Base-by-base conservation (phyloP, 2,329 filamentous ascomycete genomes). In the Cladosporium sp. region DNA sequence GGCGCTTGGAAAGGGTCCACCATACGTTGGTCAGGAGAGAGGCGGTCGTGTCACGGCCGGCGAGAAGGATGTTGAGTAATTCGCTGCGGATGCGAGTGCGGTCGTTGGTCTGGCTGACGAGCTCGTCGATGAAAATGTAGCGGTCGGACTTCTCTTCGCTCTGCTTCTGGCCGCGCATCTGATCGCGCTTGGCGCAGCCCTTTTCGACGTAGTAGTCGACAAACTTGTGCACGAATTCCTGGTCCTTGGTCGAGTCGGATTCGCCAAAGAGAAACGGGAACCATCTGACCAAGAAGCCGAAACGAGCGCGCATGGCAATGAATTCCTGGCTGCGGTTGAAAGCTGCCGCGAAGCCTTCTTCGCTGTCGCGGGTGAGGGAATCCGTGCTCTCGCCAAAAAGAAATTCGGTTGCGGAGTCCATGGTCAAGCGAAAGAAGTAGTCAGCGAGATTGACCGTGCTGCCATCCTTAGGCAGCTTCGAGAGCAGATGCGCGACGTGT, bases 321-420 rank as follows among this genome's bases (percentile, higher is more conserved):
- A 50, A 58, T 16, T 64, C 62, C 53, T 70, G 64, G 9, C 55
- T 53, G 16, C 63, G 46, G 11, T 55, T 65, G 59, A 70, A 70
- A 11, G 67, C 59, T 6, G 58, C 59, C 8, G 66, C 64, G 41
- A 72, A 71, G 11, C 59, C 60, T n/a, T 60, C 58, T 8, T 53
- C 53, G 46, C 55, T 61, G 28, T 37, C 43, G 11, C 57, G 61
- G 9, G 54, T 60, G 8, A 67, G 59, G 2, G 64, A 64, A 11
- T 64, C 55, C 3, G 65, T 66, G 5, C 63, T 67, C 43, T 80
- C 72, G 6, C 85, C 84, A 43, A 87, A 83, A 4, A 88, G 69
- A 58, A 87, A 85, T 43, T 84, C 81, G 0, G 83, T 87, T 0
- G 83, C 81, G 0, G 81, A 79, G 56, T 87, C 84, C 14, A 87